A percentile compares a stretch with the other conserved stretches of the same genome.
phyloP scores from a whole-genome alignment of 805 yeast species.

The Metschnikowia cubensis region DNA sequence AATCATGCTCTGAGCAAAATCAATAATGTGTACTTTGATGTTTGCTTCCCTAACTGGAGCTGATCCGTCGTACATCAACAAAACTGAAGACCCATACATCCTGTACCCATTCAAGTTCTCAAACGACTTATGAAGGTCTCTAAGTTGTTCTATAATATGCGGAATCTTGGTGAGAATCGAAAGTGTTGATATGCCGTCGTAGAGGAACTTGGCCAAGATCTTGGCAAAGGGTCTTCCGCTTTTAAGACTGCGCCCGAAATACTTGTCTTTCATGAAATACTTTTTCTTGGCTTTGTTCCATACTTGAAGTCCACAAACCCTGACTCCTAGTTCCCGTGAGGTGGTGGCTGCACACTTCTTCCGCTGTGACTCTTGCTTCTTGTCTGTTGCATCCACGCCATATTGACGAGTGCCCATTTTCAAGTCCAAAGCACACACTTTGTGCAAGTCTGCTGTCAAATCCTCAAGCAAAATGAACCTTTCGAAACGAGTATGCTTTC shows the following conservation, averaged over 20 bases:
- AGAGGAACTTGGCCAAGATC: slow-evolving; percentile 69
- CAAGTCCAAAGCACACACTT: slow-evolving; percentile 89
- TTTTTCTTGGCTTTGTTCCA: slow-evolving; percentile 17
- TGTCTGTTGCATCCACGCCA: slow-evolving; percentile 80
- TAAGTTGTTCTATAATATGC: slow-evolving; percentile 53
- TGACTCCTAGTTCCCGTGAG: slow-evolving; percentile 74
- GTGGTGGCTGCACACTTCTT: slow-evolving; percentile 81
- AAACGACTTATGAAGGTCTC: slow-evolving; percentile 55
- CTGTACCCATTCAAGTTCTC: slow-evolving; percentile 66
- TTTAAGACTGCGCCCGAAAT: slow-evolving; percentile 77
- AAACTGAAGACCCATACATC: slow-evolving; percentile 84
- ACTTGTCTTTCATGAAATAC: slow-evolving; percentile 78
- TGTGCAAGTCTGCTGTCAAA: slow-evolving; percentile 72
- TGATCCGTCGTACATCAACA: slow-evolving; percentile 84
- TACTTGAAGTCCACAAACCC: slow-evolving; percentile 89
- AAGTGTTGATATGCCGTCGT: slow-evolving; percentile 60
- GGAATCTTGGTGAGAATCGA: slow-evolving; percentile 70
- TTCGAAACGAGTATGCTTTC: slow-evolving; percentile 58
- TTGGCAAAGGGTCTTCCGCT: slow-evolving; percentile 76
- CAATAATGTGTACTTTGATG: slow-evolving; percentile 70
- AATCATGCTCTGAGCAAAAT: slow-evolving; percentile 90
- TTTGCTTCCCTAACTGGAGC: slow-evolving; percentile 9
- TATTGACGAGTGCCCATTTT: slow-evolving; percentile 99
- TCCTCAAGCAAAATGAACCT: slow-evolving; percentile 87
- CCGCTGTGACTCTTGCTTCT: slow-evolving; percentile 75